phyloP scores from a whole-genome alignment of 805 yeast genomes.

The Hanseniaspora jakobsenii region DNA sequence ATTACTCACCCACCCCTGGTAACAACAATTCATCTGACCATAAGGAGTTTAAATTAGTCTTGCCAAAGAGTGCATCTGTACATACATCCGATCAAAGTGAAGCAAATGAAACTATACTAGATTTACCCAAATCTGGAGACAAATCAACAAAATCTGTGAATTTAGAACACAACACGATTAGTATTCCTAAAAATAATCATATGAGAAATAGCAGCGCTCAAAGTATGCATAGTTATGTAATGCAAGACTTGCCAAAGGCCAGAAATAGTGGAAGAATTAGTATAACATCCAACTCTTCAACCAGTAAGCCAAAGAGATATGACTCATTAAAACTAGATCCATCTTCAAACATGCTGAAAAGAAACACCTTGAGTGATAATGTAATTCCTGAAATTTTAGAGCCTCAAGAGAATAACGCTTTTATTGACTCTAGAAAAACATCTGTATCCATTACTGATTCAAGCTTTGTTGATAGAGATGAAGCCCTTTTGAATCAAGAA shows the following conservation, averaged over 20 bases:
- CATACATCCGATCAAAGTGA: too few relatives aligned
- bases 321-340: background rate
- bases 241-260: slow-evolving; percentile 11
- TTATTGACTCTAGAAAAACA: too few relatives aligned
- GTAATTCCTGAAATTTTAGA: too few relatives aligned
- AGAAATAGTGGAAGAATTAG: slow-evolving; percentile 15
- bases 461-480: slow-evolving; percentile 14
- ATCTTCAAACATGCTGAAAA: too few relatives aligned
- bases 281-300: slow-evolving; percentile 1
- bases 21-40: background rate
- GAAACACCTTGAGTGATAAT: too few relatives aligned
- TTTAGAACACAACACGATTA: background rate
- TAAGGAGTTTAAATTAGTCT: background rate
- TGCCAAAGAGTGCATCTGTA: background rate
- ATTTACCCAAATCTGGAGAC: background rate
- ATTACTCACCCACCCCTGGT: slow-evolving; percentile 4
- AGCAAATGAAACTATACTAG: slow-evolving; percentile 2
- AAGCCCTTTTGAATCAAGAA: slow-evolving; percentile 10
- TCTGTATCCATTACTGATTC: background rate
- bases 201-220: slow-evolving; percentile 1
- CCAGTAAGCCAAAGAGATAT: background rate
- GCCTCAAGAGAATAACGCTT: too few relatives aligned
- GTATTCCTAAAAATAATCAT: background rate
- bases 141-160: background rate
- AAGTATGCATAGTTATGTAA: slow-evolving; percentile 2